Evolutionary conservation across 106 monocot genomes (phyloP).

Genomic region (Phalaenopsis aphrodite): DNA sequence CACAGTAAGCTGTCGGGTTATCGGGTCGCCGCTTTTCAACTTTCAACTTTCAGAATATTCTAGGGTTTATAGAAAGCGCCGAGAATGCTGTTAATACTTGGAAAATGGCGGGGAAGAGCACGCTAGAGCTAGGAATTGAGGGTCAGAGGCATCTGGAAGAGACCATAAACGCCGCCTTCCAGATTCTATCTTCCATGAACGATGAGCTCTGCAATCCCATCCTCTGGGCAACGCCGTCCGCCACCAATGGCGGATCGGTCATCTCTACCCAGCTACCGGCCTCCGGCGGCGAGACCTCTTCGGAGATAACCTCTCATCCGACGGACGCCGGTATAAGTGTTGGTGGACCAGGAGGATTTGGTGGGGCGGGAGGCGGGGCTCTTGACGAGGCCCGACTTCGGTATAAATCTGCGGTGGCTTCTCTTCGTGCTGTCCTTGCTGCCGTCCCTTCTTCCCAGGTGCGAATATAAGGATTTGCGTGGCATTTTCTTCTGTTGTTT

Average conservation of each 20-base stretch:
- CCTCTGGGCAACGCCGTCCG: constrained; percentile 59
- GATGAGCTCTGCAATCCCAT: constrained; percentile 96
- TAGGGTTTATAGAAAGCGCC: neutral
- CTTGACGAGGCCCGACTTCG: constrained; percentile 88
- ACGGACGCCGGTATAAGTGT: constrained; percentile 8
- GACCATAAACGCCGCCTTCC: constrained; percentile 74
- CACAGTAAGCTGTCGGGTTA: no score
- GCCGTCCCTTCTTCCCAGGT: constrained; percentile 56
- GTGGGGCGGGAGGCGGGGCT: constrained; percentile 48
- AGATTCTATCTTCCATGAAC: constrained; percentile 93
- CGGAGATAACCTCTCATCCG: constrained; percentile 26
- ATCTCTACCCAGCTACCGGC: neutral
- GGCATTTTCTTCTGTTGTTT: neutral
- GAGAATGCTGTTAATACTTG: neutral
- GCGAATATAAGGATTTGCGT: neutral
- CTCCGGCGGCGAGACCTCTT: constrained; percentile 11
- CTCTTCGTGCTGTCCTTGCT: constrained; percentile 59
- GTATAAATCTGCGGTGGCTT: constrained; percentile 71
- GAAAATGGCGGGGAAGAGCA: constrained; percentile 38
- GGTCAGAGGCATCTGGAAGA: constrained; percentile 72
- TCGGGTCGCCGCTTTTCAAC: no score
- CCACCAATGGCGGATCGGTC: constrained; percentile 6
- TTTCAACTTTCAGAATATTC: neutral
- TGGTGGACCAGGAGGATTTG: constrained; percentile 3
- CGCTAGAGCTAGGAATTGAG: constrained; percentile 56